Base-by-base conservation (phyloP, 2,329 filamentous ascomycete species). In the Cytospora paraplurivora region DNA sequence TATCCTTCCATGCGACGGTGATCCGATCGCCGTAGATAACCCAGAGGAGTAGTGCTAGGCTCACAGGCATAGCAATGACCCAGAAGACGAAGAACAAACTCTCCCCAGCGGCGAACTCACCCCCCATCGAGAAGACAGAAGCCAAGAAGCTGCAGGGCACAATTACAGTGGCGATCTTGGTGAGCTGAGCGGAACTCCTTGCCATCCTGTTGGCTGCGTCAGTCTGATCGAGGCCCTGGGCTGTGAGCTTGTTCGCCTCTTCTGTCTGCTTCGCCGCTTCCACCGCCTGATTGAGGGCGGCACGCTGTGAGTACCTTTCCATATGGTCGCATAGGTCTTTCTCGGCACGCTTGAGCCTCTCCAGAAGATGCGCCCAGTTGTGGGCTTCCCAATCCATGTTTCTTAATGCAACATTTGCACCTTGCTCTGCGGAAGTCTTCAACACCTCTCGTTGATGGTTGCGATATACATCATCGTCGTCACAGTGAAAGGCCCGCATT, bases 81-180 rank as follows among this genome's bases (percentile, higher is more conserved):
- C 57, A 59, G 44, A 33, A 59, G 21, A 59, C 35, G n/a, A 32
- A 52, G 19, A 59, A 59, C 21, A 33, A 19, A 7, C 44, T 49
- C 34, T 51, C 21, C 10, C 57, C 57, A 32, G 35, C 57, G 15
- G 57, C 57, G 53, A 59, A 59, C 13, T 51, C 44, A 44, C 27
- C 57, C 17, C 57, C 57, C 57, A 59, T 59, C 2, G 57, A 59
- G 35, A 59, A 59, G 15, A 59, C 11, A 11, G 57, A 49, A 11
- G 57, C 57, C 32, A 59, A 44, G 17, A 59, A 35, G 57, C 17
- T 51, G 33, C 37, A 59, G 10, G 57, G 57, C 41, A 59, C 57
- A 34, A 51, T 35, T 8, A 38, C 47, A 11, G 57, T 59, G 41
- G 44, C 57, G 44, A 59, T 59, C 38, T 52, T 52, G n/a, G 57